These are phyloP conservation scores for Penicillium lividum DNA, from an alignment of 495 filamentous ascomycete genomes.

Conservation along the genomic window DNA sequence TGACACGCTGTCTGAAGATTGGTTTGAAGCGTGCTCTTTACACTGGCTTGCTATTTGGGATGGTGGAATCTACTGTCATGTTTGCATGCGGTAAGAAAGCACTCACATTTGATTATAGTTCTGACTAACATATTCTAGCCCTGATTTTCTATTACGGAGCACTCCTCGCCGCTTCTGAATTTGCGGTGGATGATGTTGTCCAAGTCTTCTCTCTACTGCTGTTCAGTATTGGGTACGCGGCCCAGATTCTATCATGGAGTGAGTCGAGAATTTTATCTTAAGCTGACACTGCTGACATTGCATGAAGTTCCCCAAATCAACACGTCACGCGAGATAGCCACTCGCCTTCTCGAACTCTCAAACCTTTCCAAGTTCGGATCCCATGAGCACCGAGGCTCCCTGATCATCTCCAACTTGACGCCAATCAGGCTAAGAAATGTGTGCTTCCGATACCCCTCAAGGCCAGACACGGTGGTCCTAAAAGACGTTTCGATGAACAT, in stretches of 20 bases:
- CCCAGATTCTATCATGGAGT: slow-evolving; percentile 65
- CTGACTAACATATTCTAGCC: slow-evolving; percentile 45
- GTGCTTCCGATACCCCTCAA: slow-evolving; percentile 68
- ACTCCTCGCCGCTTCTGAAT: slow-evolving; percentile 53
- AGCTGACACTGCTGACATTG: background rate
- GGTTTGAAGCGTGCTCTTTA: slow-evolving; percentile 51
- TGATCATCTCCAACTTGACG: slow-evolving; percentile 49
- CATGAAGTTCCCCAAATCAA: slow-evolving; percentile 72
- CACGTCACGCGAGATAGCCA: slow-evolving; percentile 68
- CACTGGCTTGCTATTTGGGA: slow-evolving; percentile 72
- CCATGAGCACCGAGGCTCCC: slow-evolving; percentile 59
- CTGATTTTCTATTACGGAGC: slow-evolving; percentile 85
- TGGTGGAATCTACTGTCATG: slow-evolving; percentile 67
- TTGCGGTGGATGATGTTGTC: slow-evolving; percentile 59
- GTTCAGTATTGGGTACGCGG: slow-evolving; percentile 73
- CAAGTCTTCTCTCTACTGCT: slow-evolving; percentile 80
- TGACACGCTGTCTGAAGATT: slow-evolving; percentile 27
- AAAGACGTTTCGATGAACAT: slow-evolving; percentile 62
- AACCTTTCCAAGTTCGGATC: slow-evolving; percentile 50
- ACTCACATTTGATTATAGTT: background rate
- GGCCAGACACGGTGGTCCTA: slow-evolving; percentile 55
- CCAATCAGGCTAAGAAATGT: slow-evolving; percentile 63
- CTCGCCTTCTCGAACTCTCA: slow-evolving; percentile 71
- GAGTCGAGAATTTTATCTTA: slow-evolving; percentile 15
- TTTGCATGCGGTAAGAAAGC: slow-evolving; percentile 61